Evolutionary conservation across 129 eudicot genomes (phyloP), one percentile per base, ranked within the genome.

Genomic region (Lactuca saligna): DNA sequence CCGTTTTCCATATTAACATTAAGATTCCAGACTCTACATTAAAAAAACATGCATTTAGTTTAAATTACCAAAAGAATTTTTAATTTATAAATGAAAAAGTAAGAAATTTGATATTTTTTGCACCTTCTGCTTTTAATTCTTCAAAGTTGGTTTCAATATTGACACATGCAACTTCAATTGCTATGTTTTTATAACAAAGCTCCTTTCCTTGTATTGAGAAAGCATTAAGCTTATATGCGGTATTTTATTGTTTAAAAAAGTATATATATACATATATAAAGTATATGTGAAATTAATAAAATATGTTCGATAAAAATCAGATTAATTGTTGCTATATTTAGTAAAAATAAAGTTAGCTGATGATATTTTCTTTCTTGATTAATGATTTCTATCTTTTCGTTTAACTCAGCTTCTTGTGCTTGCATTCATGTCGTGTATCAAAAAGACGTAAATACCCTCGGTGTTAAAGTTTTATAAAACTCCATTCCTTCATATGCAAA

Each of bases 121-220:
- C 57, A 38, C 95, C 96, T 81, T 89, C 91, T 59, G 69, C 68
- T 80, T 87, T 93, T 74, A 86, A 75, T 75, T 81, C 84, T 70
- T 75, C 85, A 31, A 83, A 77, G 20, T 72, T 67, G 32, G 71
- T 73, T 82, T 79, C 85, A 42, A 93, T 59, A 59, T 81, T 76
- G 50, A 79, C 82, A 65, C 95, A 93, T 66, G 96, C 96, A 58
- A 85, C 80, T 77, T 89, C 86, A 13, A 93, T 93, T 79, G 87
- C 82, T 51, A 93, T 93, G 78, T 93, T 93, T 72, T 93, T 93
- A 74, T 79, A 29, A 48, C 95, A 89, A 29, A 93, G 96, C 75
- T 93, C 98, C 81, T 76, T 93, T 96, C 98, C 89, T 71, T 93
- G 98, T 67, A 85, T 82, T 41, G 98, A 93, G 73, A 93, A 83